phyloP scores from a whole-genome alignment of 208 protist species.

The Leishmania tarentolae region DNA sequence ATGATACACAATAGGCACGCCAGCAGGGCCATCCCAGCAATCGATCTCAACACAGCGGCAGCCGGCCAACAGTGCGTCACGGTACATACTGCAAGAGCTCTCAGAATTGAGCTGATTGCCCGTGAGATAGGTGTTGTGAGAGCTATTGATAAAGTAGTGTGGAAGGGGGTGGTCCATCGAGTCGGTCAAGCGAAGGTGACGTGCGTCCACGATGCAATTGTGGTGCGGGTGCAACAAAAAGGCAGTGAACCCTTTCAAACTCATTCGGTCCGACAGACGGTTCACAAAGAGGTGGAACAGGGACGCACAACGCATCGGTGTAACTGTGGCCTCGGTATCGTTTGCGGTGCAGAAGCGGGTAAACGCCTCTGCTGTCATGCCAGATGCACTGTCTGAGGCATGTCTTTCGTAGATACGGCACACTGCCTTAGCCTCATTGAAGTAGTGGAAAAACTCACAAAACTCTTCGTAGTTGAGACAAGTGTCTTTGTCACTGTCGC shows the following conservation, averaged over 20 bases:
- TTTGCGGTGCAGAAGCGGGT: constrained; percentile 28
- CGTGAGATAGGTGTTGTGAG: constrained; percentile 96
- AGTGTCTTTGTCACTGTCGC: constrained; percentile 30
- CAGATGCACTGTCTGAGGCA: background rate
- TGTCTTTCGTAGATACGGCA: constrained; percentile 12
- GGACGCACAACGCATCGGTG: constrained; percentile 32
- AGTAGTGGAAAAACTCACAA: constrained; percentile 38
- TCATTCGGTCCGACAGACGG: constrained; percentile 35
- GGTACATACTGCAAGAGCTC: constrained; percentile 61
- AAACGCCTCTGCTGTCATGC: constrained; percentile 31
- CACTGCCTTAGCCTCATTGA: constrained; percentile 30
- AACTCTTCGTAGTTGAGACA: constrained; percentile 50
- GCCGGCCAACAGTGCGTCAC: constrained; percentile 55
- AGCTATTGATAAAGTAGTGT: constrained; percentile 92
- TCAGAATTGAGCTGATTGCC: constrained; percentile 91
- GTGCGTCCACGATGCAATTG: constrained; percentile 20
- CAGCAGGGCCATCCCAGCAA: constrained; percentile 77
- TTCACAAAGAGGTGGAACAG: constrained; percentile 36
- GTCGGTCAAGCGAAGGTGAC: constrained; percentile 33
- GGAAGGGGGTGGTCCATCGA: constrained; percentile 82
- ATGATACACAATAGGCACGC: constrained; percentile 84
- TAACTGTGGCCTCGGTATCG: constrained; percentile 14
- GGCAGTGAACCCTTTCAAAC: constrained; percentile 32
- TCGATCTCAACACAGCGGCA: constrained; percentile 89
- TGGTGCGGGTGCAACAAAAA: constrained; percentile 35